A percentile compares a stretch with the other conserved stretches of the same genome.
Conservation (phyloP, 169 alveolate genomes). For the Eimeria necatrix region DNA sequence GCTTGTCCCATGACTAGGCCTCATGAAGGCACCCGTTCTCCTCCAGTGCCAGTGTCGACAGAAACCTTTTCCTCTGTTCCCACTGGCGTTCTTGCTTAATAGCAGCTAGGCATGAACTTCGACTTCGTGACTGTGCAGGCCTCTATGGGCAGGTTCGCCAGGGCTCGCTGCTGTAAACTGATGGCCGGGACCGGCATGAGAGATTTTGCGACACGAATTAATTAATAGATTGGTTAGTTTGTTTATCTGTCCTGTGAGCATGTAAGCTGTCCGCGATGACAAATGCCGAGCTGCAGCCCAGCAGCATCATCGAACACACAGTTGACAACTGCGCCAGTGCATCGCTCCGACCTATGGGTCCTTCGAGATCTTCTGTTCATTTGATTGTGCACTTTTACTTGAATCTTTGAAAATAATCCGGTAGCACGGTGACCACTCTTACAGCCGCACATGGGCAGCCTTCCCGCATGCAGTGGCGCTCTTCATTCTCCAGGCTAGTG, state of each 20-base stretch:
- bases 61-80: no score
- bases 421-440: no score
- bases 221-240: neutral
- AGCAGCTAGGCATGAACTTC: no score
- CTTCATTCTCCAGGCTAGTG: neutral
- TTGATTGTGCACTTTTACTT: neutral
- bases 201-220: neutral
- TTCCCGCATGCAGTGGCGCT: slow-evolving; percentile 40
- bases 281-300: neutral
- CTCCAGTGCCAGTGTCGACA: no score
- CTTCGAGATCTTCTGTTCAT: neutral
- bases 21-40: no score
- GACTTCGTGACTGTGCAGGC: no score
- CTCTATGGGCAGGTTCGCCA: no score
- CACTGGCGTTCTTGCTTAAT: no score
- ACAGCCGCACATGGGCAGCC: neutral
- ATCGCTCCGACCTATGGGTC: neutral
- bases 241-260: neutral
- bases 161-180: no score
- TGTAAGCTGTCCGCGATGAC: neutral
- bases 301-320: neutral
- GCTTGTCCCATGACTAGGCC: no score
- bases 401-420: neutral
- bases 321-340: neutral
- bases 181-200: neutral